Base-by-base conservation (phyloP, 352 stramenopile genomes). In the Phytophthora citricola region DNA sequence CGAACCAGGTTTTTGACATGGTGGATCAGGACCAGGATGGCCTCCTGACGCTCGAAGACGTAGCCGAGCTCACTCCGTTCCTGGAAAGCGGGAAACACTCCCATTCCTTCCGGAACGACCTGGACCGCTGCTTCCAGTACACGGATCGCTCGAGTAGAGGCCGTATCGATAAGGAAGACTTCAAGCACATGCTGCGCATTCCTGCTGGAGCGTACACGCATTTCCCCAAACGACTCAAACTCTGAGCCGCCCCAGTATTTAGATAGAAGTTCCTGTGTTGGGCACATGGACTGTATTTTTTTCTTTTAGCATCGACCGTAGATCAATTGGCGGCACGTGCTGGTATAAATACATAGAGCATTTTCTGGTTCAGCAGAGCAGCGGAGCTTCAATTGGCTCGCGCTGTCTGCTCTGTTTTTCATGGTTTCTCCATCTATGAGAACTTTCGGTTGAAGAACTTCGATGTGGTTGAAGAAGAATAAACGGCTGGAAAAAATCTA, bases 31-130 rank as follows among this genome's bases (percentile, higher is more conserved):
- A 92, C 49, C 27, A 69, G 17, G 85, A 94, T 50, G 80, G 76
- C 12, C 62, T 70, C n/a, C 40, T 94, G 4, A 63, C 29, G 9
- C 26, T 89, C 0, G 54, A 77, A 4, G 77, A 94, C 50, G 43
- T 94, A n/a, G 67, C 66, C 12, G 52, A 61, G 22, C 55, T 92
- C 22, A 66, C 66, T 29, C 75, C 81, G 5, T 90, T 90, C 55
- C 48, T 32, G 34, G 26, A 45, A 29, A 62, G 43, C 32, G 50
- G 20, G 4, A 58, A 65, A 14, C 26, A 64, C 32, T 58, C 57
- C 41, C 79, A 91, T 45, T 90, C 81, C 40, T 92, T 92, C 58
- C 79, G 74, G 1, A 83, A 73, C 55, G 78, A 93, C 60, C 53
- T 89, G 50, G 45, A 64, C 46, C 85, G 83, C 20, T 90, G 83